Evolutionary conservation across 257 asterid species (phyloP).

Genomic region (Mitragyna speciosa): DNA sequence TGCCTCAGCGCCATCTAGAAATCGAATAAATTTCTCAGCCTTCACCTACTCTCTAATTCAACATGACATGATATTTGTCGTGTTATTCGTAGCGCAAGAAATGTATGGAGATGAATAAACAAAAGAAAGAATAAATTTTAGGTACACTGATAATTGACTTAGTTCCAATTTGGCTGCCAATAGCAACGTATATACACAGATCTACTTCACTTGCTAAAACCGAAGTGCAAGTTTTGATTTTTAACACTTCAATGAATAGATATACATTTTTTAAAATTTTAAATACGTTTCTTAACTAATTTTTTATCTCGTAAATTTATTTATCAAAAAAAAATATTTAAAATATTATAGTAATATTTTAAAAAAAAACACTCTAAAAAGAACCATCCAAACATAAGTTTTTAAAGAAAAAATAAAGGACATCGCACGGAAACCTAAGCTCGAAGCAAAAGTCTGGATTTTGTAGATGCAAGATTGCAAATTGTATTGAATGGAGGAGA

Average conservation of each 20-base stretch:
- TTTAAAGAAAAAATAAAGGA: neutral
- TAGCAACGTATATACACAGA: neutral
- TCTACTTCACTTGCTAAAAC: neutral
- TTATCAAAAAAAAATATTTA: no score
- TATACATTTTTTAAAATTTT: no score
- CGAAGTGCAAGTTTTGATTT: neutral
- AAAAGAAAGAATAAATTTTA: neutral
- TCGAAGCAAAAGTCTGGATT: neutral
- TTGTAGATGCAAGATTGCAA: slow-evolving; percentile 17
- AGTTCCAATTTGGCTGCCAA: neutral
- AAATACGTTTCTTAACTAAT: no score
- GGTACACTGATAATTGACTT: neutral
- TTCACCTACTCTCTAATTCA: no score
- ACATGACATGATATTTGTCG: no score
- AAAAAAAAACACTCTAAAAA: no score
- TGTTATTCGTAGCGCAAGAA: no score
- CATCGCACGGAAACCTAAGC: neutral
- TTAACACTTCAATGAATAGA: neutral
- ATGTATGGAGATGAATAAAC: no score
- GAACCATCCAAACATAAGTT: neutral
- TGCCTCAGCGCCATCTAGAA: no score
- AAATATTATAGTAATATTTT: no score
- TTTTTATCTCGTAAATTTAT: no score
- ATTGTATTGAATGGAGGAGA: slow-evolving; percentile 29
- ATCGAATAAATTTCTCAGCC: no score